Evolutionary conservation across 2,329 filamentous ascomycete species (phyloP), one percentile per base, ranked within the genome.

Genomic region (Stemphylium lycopersici): DNA sequence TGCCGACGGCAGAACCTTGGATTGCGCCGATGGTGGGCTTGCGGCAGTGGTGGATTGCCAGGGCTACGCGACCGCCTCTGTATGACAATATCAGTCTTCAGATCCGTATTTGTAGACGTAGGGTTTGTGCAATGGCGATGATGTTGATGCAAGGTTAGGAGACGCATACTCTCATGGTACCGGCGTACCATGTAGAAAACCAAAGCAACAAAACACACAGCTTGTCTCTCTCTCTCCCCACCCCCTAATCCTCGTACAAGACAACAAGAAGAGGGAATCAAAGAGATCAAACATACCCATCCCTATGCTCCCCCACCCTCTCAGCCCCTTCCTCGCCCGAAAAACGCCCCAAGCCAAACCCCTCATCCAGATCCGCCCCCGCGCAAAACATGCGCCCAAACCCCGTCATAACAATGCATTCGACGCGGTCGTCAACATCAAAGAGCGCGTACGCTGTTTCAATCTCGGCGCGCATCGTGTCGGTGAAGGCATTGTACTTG

Each of bases 401-500:
- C 4, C 82, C 83, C 0, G 83, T 85, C n/a, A 84, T 69, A 1
- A 86, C 79, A 18, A 84, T 71, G 43, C 76, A 81, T 59, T 81
- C 82, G 22, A 85, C 82, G 5, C 82, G 77, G 48, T 83, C 78
- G 55, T 86, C 83, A 20, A 79, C 70, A 56, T 84, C 80, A 65
- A 84, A 80, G 63, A 80, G 77, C 47, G 65, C 69, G 60, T 81
- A 83, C 11, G 83, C 84, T 3, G 74, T 61, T 54, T 84, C 81
- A 26, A 91, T 78, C 63, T 88, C 87, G 13, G 75, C 66, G 64
- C 83, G 82, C 86, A 90, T 90, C 12, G 75, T 78, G 16, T 80
- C 77, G 3, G 86, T 90, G 74, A 90, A 90, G 56, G 86, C 87
- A 81, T 91, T 90, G 75, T 87, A 80, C 55, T 85, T 84, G 10